These are phyloP conservation scores for Macaranga tanarius DNA, from an alignment of 441 rosid species.

Conservation along the genomic window DNA sequence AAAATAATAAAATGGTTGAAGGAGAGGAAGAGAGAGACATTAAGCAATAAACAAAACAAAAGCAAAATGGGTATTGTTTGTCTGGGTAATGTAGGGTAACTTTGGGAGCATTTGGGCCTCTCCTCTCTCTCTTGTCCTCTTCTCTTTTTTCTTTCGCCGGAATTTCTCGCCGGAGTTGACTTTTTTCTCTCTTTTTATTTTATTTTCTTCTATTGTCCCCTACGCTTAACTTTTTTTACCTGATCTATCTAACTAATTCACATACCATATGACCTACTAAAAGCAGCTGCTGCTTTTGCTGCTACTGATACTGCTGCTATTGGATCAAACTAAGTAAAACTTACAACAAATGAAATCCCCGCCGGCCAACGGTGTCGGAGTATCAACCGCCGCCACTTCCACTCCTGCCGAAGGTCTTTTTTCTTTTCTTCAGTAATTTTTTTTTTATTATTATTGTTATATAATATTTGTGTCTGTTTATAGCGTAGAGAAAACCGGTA, in stretches of 20 bases:
- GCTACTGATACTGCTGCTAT: background rate
- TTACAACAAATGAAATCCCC: constrained; percentile 39
- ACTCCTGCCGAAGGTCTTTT: constrained; percentile 42
- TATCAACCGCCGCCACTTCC: constrained; percentile 18
- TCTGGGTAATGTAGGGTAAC: constrained; percentile 46
- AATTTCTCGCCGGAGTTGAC: constrained; percentile 14
- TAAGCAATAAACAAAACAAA: background rate
- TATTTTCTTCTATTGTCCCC: constrained; percentile 25
- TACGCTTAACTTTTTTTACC: background rate
- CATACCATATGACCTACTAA: too few species aligned
- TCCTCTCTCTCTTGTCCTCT: constrained; percentile 14
- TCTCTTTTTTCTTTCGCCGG: constrained; percentile 6
- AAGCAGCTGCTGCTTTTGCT: background rate
- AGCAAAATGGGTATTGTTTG: constrained; percentile 30
- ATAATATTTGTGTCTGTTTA: background rate
- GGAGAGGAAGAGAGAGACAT: constrained; percentile 20
- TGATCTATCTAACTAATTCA: background rate
- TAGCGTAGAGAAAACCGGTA: background rate
- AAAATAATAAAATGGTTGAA: background rate
- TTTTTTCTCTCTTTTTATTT: background rate
- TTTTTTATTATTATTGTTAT: too few species aligned
- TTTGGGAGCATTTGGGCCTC: constrained; percentile 43
- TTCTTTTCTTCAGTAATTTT: background rate
- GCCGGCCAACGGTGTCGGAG: constrained; percentile 40
- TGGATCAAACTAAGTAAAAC: background rate